Percentiles rank a stretch among this genome's conserved stretches.
Conservation (phyloP, 345 rosid species). For the Salix suchowensis region DNA sequence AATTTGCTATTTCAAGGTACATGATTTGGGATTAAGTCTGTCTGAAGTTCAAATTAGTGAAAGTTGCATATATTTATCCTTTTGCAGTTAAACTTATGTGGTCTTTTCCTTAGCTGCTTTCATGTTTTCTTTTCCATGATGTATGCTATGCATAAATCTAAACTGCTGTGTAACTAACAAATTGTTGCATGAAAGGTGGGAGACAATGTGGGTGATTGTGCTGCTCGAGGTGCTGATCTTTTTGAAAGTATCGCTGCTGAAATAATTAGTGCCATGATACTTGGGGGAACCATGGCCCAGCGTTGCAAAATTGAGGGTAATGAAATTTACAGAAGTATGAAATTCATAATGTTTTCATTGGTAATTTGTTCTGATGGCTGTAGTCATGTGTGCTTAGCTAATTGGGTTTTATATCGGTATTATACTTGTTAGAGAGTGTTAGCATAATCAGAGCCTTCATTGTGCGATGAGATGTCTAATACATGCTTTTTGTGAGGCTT, state of each 20-base stretch:
- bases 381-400: not conserved
- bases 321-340: not conserved
- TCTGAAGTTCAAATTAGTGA: not conserved
- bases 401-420: not conserved
- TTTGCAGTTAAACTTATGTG: not conserved
- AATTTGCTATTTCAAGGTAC: not conserved
- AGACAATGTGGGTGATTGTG: slow-evolving; percentile 99
- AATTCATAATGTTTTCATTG: not conserved
- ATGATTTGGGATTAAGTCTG: not conserved
- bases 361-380: not conserved
- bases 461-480: not conserved
- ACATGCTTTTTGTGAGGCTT: not conserved
- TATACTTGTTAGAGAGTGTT: not conserved
- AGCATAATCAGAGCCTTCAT: not conserved
- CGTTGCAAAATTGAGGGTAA: slow-evolving; percentile 87
- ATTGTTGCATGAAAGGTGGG: slow-evolving; percentile 57
- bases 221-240: slow-evolving; percentile 99
- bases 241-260: slow-evolving; percentile 99
- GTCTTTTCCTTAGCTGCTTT: not conserved
- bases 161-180: not conserved
- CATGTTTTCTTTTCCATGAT: not conserved
- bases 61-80: not conserved
- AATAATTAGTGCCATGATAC: slow-evolving; percentile 98
- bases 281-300: slow-evolving; percentile 97
- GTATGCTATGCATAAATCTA: not conserved